phyloP scores from a whole-genome alignment of 352 stramenopile genomes.

The Globisporangium recalcitrans region DNA sequence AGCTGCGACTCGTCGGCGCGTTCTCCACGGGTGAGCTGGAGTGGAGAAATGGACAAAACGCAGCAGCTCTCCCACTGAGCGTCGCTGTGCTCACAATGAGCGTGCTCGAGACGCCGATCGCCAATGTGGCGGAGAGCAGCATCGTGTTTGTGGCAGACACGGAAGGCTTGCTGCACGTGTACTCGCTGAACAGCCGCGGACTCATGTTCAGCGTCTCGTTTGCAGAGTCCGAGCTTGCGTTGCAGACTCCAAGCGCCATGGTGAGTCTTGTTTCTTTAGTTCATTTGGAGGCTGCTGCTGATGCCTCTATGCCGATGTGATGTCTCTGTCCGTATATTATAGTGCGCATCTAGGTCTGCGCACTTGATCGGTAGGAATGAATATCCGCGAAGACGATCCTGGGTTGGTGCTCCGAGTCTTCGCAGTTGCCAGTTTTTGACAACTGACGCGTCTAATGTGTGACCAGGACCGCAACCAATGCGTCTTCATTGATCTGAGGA shows the following conservation, averaged over 20 bases:
- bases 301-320: background rate
- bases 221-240: constrained; percentile 1
- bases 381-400: background rate
- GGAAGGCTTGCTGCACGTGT: constrained; percentile 23
- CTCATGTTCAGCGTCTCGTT: constrained; percentile 24
- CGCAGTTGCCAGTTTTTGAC: constrained; percentile 1
- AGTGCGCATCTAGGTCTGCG: constrained; percentile 16
- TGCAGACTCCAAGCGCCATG: constrained; percentile 20
- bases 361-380: constrained; percentile 16
- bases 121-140: constrained; percentile 22
- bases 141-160: constrained; percentile 39
- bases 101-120: constrained; percentile 25
- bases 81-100: constrained; percentile 21
- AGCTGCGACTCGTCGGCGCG: constrained; percentile 39
- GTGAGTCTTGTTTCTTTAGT: background rate
- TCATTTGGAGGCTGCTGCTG: background rate
- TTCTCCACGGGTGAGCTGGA: constrained; percentile 41
- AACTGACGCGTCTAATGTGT: constrained; percentile 24
- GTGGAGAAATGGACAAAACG: constrained; percentile 9
- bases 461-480: constrained; percentile 25
- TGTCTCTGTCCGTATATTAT: background rate
- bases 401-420: background rate
- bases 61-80: constrained; percentile 18
- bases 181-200: constrained; percentile 20
- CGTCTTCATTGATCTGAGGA: constrained; percentile 25